Evolutionary conservation across 306 rosid genomes (phyloP), one percentile per base, ranked within the genome.

Genomic region (Mimosa bimucronata): DNA sequence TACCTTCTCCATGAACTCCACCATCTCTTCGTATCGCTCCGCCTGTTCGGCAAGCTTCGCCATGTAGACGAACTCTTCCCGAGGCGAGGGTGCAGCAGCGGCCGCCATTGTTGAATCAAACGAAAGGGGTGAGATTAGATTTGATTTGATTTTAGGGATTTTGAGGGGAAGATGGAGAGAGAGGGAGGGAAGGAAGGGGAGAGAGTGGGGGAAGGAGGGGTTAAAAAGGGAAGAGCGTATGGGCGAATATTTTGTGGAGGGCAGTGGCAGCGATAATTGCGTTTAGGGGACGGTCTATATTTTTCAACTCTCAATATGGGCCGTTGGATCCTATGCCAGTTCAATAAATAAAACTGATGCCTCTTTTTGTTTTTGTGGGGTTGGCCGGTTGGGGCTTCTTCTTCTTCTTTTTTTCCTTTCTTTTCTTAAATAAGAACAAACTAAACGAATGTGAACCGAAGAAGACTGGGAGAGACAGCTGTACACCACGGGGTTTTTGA

Each of bases 31-130:
- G 82, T 95, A 95, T 65, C 99, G 98, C 87, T 95, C 99, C 38
- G 99, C 99, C 55, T 95, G 99, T 90, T 95, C 98, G 44, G 99
- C 97, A 10, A 95, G 99, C 88, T 95, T 95, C 25, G 99, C 99
- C 94, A 95, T 89, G 94, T 93, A 95, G 2, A 95, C 99, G 83
- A 85, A 78, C 93, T 95, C 98, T 82, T 95, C 99, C 23, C 99
- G 98, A 29, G 97, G 91, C 57, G 99, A 53, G 19, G 88, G 87
- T 52, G 94, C 66, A 37, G 86, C 75, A 52, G 94, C 73, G 46
- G 87, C 80, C 80, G 97, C 91, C 99, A 93, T 96, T 89, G 86
- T 52, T 21, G 78, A 30, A 18, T 70, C 21, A 28, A 83, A 0
- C 67, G 74, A 83, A 79, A 80, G 68, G 55, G 67, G 80, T 0